Evolutionary conservation across 2,329 filamentous ascomycete species (phyloP), one percentile per base, ranked within the genome.

Genomic region (Epichloe elymi): DNA sequence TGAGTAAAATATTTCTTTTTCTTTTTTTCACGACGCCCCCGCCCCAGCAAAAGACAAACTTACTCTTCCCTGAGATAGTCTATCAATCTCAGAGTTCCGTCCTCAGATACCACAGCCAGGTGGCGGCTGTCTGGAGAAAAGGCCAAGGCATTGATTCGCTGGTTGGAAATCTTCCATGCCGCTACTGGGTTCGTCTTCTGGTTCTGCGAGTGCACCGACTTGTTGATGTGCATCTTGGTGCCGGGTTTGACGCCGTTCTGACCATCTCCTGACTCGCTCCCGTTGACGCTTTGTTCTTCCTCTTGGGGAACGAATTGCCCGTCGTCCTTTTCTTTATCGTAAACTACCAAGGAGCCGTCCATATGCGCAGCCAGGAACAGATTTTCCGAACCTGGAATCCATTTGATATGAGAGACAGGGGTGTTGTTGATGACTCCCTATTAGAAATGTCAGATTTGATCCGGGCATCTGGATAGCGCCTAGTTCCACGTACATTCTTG

Each of bases 301-400:
- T 85, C 77, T 63, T 95, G 88, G 0, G 85, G 76, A 3, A 80
- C 74, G 60, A 95, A 93, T 1, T 82, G 74, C 0, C 83, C 82
- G 63, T 96, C 90, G 56, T 96, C 90, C 64, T 93, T 95, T 63
- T 96, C 90, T 68, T 97, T 98, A 68, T 98, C 93, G 59, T 97
- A 98, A 1, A 97, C 88, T 3, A 98, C 79, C 43, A 98, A 67
- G 3, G 85, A 85, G 1, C 93, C 93, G 61, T 98, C 90, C 74
- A 88, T 86, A 64, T 97, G 90, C 11, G 89, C 85, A 11, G 90
- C 90, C 44, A 98, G 74, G 62, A 98, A 97, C 14, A 95, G 73
- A 56, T 87, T 94, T 62, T 98, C 93, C 6, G 91, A 95, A 30
- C 88, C 87, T 0, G 93, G 93, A 51, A 98, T 81, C 93, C 93